A percentile compares a stretch with the other conserved stretches of the same genome.
These are phyloP conservation scores for Castanopsis chinensis DNA, from an alignment of 306 rosid genomes.

Conservation along the genomic window DNA sequence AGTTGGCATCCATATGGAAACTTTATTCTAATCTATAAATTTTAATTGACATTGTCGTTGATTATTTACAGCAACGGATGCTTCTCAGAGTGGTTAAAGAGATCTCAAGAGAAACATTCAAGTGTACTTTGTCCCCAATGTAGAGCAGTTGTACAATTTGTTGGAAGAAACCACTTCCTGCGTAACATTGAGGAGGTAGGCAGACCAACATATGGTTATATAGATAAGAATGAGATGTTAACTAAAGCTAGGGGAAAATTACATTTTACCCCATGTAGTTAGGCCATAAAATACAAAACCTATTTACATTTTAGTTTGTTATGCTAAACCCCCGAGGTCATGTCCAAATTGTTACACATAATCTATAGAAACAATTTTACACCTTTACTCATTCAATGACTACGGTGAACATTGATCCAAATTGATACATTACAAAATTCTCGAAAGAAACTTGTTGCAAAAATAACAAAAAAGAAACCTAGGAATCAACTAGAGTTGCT, in stretches of 20 bases:
- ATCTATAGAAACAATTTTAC: too few relatives aligned
- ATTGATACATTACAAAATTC: too few relatives aligned
- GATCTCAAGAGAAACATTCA: constrained; percentile 66
- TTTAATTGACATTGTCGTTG: constrained; percentile 20
- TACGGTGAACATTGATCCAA: too few relatives aligned
- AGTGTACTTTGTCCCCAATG: constrained; percentile 91
- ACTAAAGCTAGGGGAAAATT: not conserved
- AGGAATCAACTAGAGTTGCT: too few relatives aligned
- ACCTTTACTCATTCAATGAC: too few relatives aligned
- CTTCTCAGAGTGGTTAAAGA: constrained; percentile 90
- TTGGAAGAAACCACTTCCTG: constrained; percentile 88
- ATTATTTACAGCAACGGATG: constrained; percentile 78
- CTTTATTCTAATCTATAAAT: constrained; percentile 24
- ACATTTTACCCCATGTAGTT: not conserved
- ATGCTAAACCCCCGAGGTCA: too few relatives aligned
- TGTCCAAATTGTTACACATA: too few relatives aligned
- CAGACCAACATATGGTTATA: constrained; percentile 1
- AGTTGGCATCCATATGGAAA: not conserved
- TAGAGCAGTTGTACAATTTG: constrained; percentile 81
- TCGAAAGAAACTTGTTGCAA: too few relatives aligned
- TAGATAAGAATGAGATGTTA: constrained; percentile 10
- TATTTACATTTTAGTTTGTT: not conserved
- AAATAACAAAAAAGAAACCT: too few relatives aligned
- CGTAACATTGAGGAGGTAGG: constrained; percentile 58
- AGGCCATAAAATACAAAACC: not conserved